Evolutionary conservation across 257 asterid species (phyloP), one percentile per base, ranked within the genome.

Genomic region (Solanum clarkiae): DNA sequence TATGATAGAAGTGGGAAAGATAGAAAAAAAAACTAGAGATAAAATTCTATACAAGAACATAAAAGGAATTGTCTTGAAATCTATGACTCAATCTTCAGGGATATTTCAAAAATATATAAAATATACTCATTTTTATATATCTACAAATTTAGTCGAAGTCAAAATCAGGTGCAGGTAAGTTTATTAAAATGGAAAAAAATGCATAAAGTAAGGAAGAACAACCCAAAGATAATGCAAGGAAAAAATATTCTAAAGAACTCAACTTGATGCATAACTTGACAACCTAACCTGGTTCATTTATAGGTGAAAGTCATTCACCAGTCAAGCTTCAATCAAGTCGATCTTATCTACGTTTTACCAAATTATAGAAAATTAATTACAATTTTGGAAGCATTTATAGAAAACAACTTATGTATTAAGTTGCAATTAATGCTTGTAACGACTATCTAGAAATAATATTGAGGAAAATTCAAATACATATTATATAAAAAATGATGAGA

Each of bases 401-500:
- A 86, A 86, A 85, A 65, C 83, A 84, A 74, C 81, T 88, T 84
- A 86, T 90, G 80, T 90, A 85, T 91, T 84, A 88, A 89, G 93
- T 90, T 63, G 87, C 42, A 89, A 85, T 87, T 85, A 90, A 86
- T 88, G 89, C 69, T 47, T 70, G 79, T 66, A 55, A 57, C 59
- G 63, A 40, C 84, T 84, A 84, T 80, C 81, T 62, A 56, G 86
- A 81, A 86, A 36, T 36, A 36, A 36, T 36, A 36, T 36, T 36
- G 40, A 36, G 40, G 40, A 36, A 36, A 3, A 36, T 36, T 36
- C 40, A 36, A 2, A 36, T 3, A 36, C 40, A 36, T 36, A 36
- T 36, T 36, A 36, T 36, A 36, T 36, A 0, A 36, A 36, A 36
- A 36, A 36, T 36, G 40, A 36, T 36, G 40, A 36, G 40, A 36